Base-by-base conservation (phyloP, 2,329 filamentous ascomycete genomes). In the Sporothrix curviconia region DNA sequence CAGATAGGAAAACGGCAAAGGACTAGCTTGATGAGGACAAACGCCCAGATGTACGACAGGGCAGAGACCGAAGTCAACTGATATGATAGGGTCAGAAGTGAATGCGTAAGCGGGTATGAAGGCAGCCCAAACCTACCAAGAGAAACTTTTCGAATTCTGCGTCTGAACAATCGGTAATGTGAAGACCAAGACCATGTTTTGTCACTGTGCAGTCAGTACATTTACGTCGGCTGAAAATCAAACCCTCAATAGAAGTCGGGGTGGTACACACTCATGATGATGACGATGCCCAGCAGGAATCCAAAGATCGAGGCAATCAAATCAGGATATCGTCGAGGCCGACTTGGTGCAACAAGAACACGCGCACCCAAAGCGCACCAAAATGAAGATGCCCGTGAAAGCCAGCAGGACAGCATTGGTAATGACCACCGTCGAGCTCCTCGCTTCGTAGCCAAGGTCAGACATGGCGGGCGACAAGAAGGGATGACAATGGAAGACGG, bases 1-100 rank as follows among this genome's bases (percentile, higher is more conserved):
- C 7, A 55, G 39, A 25, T 51, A 55, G 24, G n/a, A 59, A 56
- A 7, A 59, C 37, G 19, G 37, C 52, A 22, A 59, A 59, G 5
- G 57, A 59, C 4, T n/a, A 56, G n/a, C 40, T 59, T 59, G 30
- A 43, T 43, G 15, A 55, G 46, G 15, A 56, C 46, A 19, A 59
- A 55, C 2, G 52, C 28, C 57, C 57, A 59, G 25, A 55, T 30
- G 19, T 58, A 58, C 5, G 50, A 9, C 7, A 58, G 4, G 17
- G 56, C 50, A 12, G 34, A 22, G 17, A 58, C 50, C 12, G 55
- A 58, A 24, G 54, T 25, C 6, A 58, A 28, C 52, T 46, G 15
- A 28, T 12, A 36, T 9, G n/a, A 25, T 9, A 25, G 40, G 4
- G 36, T n/a, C n/a, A n/a, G n/a, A n/a, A 30, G 19, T 37, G 28